Conservation (phyloP, 805 yeast species). For the Teunomyces panamensis region DNA sequence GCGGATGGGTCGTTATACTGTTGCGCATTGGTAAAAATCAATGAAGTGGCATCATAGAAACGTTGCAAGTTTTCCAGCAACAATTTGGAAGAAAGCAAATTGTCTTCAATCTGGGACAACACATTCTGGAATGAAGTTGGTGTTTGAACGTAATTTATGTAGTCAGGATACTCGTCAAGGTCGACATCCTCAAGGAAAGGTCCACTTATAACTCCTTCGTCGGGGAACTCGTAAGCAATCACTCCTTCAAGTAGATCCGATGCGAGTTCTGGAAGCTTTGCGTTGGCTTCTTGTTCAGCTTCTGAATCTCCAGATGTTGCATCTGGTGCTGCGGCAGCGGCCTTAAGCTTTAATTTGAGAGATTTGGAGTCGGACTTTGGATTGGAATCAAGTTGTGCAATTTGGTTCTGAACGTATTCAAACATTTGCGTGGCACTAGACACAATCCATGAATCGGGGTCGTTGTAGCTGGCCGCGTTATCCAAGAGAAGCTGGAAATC, state of each 20-base stretch:
- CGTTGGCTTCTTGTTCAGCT: slow-evolving; percentile 10
- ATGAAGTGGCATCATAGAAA: slow-evolving; percentile 55
- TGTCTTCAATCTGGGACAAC: slow-evolving; percentile 11
- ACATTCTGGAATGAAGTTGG: slow-evolving; percentile 75
- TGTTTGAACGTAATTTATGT: slow-evolving; percentile 63
- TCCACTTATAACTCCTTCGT: slow-evolving; percentile 53
- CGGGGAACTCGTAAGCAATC: slow-evolving; percentile 44
- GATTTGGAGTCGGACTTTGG: slow-evolving; percentile 4
- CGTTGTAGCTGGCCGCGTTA: slow-evolving; percentile 41
- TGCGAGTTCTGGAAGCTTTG: slow-evolving; percentile 19
- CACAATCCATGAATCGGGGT: slow-evolving; percentile 54
- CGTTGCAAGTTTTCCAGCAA: slow-evolving; percentile 49
- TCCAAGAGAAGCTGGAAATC: slow-evolving; percentile 36
- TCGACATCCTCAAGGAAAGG: slow-evolving; percentile 78
- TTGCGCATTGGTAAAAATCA: slow-evolving; percentile 78
- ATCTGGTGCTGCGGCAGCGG: slow-evolving; percentile 1
- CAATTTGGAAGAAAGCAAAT: slow-evolving; percentile 6
- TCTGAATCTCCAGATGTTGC: background rate
- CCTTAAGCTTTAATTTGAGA: slow-evolving; percentile 11
- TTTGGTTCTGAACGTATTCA: slow-evolving; percentile 54
- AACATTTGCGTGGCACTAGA: slow-evolving; percentile 57
- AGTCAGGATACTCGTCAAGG: slow-evolving; percentile 72
- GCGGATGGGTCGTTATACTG: slow-evolving; percentile 73
- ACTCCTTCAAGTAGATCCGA: slow-evolving; percentile 35
- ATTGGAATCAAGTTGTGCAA: slow-evolving; percentile 30